Evolutionary conservation across 192 early-diverging fungal genomes (phyloP), one percentile per base, ranked within the genome.

Genomic region (Coemansia brasiliensis): DNA sequence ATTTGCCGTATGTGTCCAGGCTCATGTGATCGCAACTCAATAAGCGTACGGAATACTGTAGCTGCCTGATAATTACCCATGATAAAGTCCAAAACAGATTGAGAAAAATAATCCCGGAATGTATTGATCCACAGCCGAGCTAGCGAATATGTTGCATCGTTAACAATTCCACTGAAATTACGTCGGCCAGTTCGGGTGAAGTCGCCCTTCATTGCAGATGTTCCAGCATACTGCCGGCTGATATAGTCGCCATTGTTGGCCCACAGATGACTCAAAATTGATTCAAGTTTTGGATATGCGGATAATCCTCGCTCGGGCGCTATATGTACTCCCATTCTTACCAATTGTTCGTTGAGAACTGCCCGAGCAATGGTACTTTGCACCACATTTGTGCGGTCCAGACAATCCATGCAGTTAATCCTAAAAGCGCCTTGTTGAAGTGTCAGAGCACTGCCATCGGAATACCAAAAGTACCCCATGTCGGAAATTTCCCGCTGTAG

Each of bases 401-500:
- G 79, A 69, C 96, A 98, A 82, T 98, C 96, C 88, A 98, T 95
- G 74, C 95, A 98, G 66, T 98, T 98, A 9, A 87, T 85, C 15
- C 90, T 79, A 25, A 87, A 84, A 6, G 83, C 84, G 7, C 84
- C 88, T 21, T 41, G 55, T 71, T 72, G 82, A 46, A 26, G 54
- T 57, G 44, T 82, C 43, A 65, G 52, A 22, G 25, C 29, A n/a
- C 67, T 57, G 1, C 26, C 55, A 8, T 44, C 65, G 10, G 68
- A 50, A 22, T 43, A 51, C 72, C 67, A 73, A 54, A 67, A 72
- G 65, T 86, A 90, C 57, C 82, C 80, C 39, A 86, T 84, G 21
- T 83, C 66, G 3, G 71, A 70, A 32, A 95, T 82, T 32, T 92
- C 88, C n/a, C 58, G 64, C 55, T 80, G 69, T 9, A 95, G 81